Percentiles rank a stretch among this genome's conserved stretches.
phyloP scores from a whole-genome alignment of 1,139 yeast species.

The Suhomyces maxii region DNA sequence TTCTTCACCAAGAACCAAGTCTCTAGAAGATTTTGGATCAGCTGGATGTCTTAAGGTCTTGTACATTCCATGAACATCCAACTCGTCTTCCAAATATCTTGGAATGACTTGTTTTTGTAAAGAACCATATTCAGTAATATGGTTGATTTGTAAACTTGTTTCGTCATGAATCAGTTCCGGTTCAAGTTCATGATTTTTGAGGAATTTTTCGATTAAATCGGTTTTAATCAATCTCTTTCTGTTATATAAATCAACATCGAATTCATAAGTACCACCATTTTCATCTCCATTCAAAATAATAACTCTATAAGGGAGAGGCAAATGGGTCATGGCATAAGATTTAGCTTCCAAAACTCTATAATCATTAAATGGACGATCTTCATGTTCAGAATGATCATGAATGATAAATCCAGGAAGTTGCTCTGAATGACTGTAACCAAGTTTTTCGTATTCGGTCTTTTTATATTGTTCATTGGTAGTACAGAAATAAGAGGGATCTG shows the following conservation, averaged over 20 bases:
- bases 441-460: slow-evolving; percentile 8
- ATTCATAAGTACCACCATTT: slow-evolving; percentile 33
- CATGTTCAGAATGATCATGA: slow-evolving; percentile 22
- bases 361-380: slow-evolving; percentile 16
- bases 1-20: slow-evolving; percentile 19
- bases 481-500: slow-evolving; percentile 20
- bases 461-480: slow-evolving; percentile 5
- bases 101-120: slow-evolving; percentile 23
- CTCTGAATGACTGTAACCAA: slow-evolving; percentile 13
- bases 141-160: slow-evolving; percentile 20
- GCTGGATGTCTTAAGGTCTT: slow-evolving; percentile 16
- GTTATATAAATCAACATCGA: slow-evolving; percentile 25
- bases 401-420: slow-evolving; percentile 20
- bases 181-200: slow-evolving; percentile 11
- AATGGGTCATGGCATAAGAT: slow-evolving; percentile 23
- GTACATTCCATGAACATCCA: slow-evolving; percentile 28
- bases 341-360: slow-evolving; percentile 18
- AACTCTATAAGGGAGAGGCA: slow-evolving; percentile 33
- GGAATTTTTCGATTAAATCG: slow-evolving; percentile 12
- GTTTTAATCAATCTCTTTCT: slow-evolving; percentile 15
- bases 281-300: slow-evolving; percentile 25
- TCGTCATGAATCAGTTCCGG: slow-evolving; percentile 13
- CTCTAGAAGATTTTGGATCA: slow-evolving; percentile 18
- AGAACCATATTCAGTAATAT: slow-evolving; percentile 19
- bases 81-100: slow-evolving; percentile 18